Evolutionary conservation across 352 stramenopile species (phyloP).

Genomic region (Globisporangium paddicum): DNA sequence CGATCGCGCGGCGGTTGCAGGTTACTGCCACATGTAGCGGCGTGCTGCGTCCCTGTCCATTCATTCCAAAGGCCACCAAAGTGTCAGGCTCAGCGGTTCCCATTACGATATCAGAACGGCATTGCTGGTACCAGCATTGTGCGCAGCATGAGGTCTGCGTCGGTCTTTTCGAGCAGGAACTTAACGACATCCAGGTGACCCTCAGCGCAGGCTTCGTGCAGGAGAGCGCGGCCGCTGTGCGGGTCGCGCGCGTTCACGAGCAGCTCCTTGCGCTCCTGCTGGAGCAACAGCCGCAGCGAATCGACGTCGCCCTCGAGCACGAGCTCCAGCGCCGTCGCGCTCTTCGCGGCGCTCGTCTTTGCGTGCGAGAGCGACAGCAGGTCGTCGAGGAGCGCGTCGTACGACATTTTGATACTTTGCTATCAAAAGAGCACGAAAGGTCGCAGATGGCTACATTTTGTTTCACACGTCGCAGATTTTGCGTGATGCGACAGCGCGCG

Average conservation of each 20-base stretch:
- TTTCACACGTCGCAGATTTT: conserved; percentile 28
- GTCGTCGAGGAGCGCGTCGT: conserved; percentile 40
- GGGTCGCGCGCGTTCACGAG: conserved; percentile 35
- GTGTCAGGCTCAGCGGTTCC: background rate
- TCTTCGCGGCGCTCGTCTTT: background rate
- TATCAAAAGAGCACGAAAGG: no score
- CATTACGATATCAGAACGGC: background rate
- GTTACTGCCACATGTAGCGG: conserved; percentile 57
- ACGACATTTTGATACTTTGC: conserved; percentile 16
- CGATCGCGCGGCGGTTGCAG: conserved; percentile 49
- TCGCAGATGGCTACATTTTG: background rate
- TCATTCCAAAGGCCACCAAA: background rate
- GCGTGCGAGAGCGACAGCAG: conserved; percentile 22
- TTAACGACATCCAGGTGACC: conserved; percentile 50
- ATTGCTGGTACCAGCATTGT: conserved; percentile 54
- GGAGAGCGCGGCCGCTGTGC: conserved; percentile 36
- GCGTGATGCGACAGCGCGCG: no score
- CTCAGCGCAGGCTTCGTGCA: conserved; percentile 58
- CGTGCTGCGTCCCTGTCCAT: conserved; percentile 47
- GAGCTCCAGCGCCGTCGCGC: conserved; percentile 21
- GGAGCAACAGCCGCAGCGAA: conserved; percentile 19
- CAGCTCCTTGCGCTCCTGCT: conserved; percentile 10
- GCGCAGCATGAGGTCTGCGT: conserved; percentile 45
- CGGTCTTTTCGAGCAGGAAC: conserved; percentile 37
- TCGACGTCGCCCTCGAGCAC: conserved; percentile 26